These are phyloP conservation scores for Paulownia fortunei DNA, from an alignment of 257 asterid species.

Conservation along the genomic window DNA sequence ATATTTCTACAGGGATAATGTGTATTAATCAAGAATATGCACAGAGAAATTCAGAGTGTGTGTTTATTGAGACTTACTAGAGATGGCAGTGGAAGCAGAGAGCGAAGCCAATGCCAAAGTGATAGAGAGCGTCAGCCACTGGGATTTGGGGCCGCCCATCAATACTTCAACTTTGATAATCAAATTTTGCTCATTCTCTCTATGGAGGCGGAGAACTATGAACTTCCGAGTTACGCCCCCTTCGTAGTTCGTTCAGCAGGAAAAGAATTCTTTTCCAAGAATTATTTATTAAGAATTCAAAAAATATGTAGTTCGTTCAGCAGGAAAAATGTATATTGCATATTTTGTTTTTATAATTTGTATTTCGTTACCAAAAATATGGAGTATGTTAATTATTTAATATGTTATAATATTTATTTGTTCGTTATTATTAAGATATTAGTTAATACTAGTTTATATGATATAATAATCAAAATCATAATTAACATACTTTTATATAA, in stretches of 20 bases:
- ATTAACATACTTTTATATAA: no score
- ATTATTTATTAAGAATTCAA: no score
- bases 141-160: constrained; percentile 48
- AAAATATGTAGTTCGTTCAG: no score
- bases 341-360: no score
- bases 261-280: no score
- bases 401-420: no score
- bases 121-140: constrained; percentile 51
- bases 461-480: no score
- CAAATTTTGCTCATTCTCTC: neutral
- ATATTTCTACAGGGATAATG: neutral
- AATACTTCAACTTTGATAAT: neutral
- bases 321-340: no score
- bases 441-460: no score
- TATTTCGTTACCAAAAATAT: no score
- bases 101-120: constrained; percentile 50
- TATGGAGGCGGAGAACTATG: neutral
- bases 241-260: neutral
- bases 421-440: no score
- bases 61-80: constrained; percentile 38
- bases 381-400: no score
- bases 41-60: neutral
- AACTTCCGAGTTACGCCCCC: neutral
- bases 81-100: constrained; percentile 49
- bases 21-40: neutral